Evolutionary conservation across 2,329 filamentous ascomycete genomes (phyloP).

Genomic region (Aotearoamyces nothofagi): DNA sequence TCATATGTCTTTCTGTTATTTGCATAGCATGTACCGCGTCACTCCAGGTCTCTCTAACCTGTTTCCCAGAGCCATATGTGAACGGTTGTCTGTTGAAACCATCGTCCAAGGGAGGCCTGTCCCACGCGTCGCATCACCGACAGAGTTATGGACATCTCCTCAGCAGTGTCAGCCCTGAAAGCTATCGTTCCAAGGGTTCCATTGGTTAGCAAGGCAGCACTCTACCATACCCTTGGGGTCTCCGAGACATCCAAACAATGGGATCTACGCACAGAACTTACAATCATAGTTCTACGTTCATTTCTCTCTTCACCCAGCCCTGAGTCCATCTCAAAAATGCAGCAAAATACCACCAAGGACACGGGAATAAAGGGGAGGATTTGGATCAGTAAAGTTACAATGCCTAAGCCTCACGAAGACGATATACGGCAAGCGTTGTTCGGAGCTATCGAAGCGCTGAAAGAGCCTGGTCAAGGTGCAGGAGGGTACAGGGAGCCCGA

Average conservation of each 20-base stretch:
- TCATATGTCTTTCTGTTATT: too few relatives aligned
- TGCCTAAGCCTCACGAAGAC: slow-evolving; percentile 40
- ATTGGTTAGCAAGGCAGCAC: slow-evolving; percentile 41
- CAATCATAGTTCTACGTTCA: slow-evolving; percentile 55
- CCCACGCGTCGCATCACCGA: too few relatives aligned
- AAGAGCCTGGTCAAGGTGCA: slow-evolving; percentile 17
- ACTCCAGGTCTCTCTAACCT: too few relatives aligned
- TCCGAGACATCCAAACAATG: slow-evolving; percentile 63
- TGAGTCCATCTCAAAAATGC: slow-evolving; percentile 38
- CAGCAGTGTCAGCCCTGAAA: slow-evolving; percentile 11
- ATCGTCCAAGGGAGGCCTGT: too few relatives aligned
- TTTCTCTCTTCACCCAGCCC: slow-evolving; percentile 28
- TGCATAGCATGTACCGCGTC: too few relatives aligned
- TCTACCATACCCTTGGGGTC: slow-evolving; percentile 49
- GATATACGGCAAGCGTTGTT: slow-evolving; percentile 42
- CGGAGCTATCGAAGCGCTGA: slow-evolving; percentile 39
- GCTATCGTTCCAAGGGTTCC: slow-evolving; percentile 37
- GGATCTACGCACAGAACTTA: slow-evolving; percentile 62
- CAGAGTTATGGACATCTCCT: slow-evolving; percentile 4
- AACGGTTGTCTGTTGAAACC: too few relatives aligned
- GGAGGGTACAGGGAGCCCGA: slow-evolving; percentile 32
- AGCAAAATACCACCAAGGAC: slow-evolving; percentile 46
- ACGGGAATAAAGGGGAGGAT: slow-evolving; percentile 60
- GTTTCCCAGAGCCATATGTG: too few relatives aligned
- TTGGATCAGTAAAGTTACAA: slow-evolving; percentile 62